phyloP scores from a whole-genome alignment of 1,139 yeast genomes.

The Yamadazyma conglobata region DNA sequence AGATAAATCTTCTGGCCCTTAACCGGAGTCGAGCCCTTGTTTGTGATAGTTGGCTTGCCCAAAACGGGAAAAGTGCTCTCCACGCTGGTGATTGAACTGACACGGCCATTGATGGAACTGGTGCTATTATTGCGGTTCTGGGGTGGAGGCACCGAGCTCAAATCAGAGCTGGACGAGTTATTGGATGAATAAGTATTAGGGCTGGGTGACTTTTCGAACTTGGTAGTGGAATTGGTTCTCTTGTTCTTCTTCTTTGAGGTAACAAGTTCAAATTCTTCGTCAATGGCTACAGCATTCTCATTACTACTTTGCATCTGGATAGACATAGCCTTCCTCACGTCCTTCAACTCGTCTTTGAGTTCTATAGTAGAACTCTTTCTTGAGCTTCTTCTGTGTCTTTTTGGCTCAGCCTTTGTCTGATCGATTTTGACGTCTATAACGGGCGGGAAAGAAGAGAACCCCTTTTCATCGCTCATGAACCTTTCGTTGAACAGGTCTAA shows the following conservation, averaged over 20 bases:
- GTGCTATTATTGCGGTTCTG: not conserved
- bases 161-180: conserved; percentile 10
- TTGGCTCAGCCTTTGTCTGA: conserved; percentile 13
- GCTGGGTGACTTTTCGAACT: conserved; percentile 2
- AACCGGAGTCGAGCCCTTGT: not conserved
- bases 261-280: conserved; percentile 32
- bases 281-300: conserved; percentile 18
- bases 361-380: conserved; percentile 24
- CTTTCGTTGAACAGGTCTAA: conserved; percentile 40
- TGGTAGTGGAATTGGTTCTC: conserved; percentile 9
- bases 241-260: conserved; percentile 13
- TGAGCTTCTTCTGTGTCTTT: conserved; percentile 22
- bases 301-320: conserved; percentile 3
- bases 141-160: conserved; percentile 6
- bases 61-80: conserved; percentile 5
- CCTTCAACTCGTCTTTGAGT: conserved; percentile 19
- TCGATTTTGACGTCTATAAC: conserved; percentile 39
- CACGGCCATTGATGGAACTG: conserved; percentile 1
- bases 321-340: conserved; percentile 19
- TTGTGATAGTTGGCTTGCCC: too few relatives aligned
- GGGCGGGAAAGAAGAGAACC: conserved; percentile 44
- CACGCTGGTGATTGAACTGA: not conserved
- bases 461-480: conserved; percentile 47
- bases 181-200: conserved; percentile 6
- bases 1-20: not conserved